phyloP scores from a whole-genome alignment of 495 filamentous ascomycete species.

The Lophium mytilinum region DNA sequence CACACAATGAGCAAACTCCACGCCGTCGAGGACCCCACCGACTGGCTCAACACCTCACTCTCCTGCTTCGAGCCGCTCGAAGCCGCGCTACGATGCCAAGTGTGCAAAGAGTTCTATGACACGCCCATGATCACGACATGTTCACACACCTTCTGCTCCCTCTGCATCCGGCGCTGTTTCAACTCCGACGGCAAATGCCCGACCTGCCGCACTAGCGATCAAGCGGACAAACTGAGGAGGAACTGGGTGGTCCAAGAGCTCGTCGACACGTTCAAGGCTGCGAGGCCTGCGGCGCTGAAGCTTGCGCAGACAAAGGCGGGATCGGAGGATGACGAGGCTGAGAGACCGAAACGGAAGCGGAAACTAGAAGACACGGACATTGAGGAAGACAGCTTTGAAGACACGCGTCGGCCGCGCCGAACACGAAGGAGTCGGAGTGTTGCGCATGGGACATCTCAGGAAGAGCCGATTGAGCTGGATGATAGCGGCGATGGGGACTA shows the following conservation, averaged over 20 bases:
- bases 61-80: constrained; percentile 68
- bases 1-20: constrained; percentile 24
- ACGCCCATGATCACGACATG: constrained; percentile 92
- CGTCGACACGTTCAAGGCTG: constrained; percentile 65
- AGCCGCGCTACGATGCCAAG: constrained; percentile 80
- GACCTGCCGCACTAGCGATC: constrained; percentile 64
- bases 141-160: constrained; percentile 92
- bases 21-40: constrained; percentile 78
- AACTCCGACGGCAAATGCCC: constrained; percentile 79
- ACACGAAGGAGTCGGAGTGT: constrained; percentile 26
- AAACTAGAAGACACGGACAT: constrained; percentile 44
- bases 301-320: constrained; percentile 41
- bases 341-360: constrained; percentile 38
- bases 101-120: constrained; percentile 95
- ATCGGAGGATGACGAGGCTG: constrained; percentile 10
- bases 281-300: constrained; percentile 53
- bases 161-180: constrained; percentile 83
- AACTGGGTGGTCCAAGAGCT: constrained; percentile 80
- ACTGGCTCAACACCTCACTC: constrained; percentile 81
- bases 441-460: constrained; percentile 5
- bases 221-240: constrained; percentile 72
- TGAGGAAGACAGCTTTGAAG: constrained; percentile 33
- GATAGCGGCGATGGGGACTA: constrained; percentile 27
- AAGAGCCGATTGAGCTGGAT: constrained; percentile 29
- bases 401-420: constrained; percentile 27